Base-by-base conservation (phyloP, 202 grass and related monocot species). In the Panicum hallii region DNA sequence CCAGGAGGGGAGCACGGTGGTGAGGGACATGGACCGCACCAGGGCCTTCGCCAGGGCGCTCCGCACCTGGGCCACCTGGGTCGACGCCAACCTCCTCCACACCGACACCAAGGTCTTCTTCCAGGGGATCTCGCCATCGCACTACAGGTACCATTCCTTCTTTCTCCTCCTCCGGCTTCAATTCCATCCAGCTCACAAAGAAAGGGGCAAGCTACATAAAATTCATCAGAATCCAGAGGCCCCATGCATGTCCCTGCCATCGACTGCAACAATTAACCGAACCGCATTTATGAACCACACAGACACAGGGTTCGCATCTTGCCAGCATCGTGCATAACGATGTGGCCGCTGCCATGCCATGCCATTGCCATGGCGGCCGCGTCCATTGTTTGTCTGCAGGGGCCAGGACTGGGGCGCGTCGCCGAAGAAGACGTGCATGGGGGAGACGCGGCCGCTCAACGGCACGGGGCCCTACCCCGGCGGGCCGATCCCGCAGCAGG, bases 61-160 rank as follows among this genome's bases (percentile, higher is more conserved):
- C 54, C 78, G 79, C 34, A 97, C 95, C 41, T 97, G 95, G 95
- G 92, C 90, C 2, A 38, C 17, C 16, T 97, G 95, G 95, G 92
- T 97, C 54, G 90, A 97, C 7, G 81, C 75, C 80, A 97, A 86
- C 69, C 83, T 94, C 75, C 61, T 89, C 76, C 79, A 80, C 36
- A 77, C 81, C 23, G 78, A 32, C 70, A 91, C 95, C 61, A 79
- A 90, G 58, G 84, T 97, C 63, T 93, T 94, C 85, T 97, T 92
- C 67, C 95, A 93, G 57, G 92, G 95, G 0, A 86, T 97, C 77
- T 97, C 95, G 1, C 95, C 95, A 0, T 84, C 83, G 1, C 95
- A 97, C 78, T 94, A 97, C 78, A 90, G 83, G 94, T 94, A 53
- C 12, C 41, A 43, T 48, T 48, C 45, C 6, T 6, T 47, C 12